Base-by-base conservation (phyloP, 352 stramenopile genomes). In the Pythium rishiriense region DNA sequence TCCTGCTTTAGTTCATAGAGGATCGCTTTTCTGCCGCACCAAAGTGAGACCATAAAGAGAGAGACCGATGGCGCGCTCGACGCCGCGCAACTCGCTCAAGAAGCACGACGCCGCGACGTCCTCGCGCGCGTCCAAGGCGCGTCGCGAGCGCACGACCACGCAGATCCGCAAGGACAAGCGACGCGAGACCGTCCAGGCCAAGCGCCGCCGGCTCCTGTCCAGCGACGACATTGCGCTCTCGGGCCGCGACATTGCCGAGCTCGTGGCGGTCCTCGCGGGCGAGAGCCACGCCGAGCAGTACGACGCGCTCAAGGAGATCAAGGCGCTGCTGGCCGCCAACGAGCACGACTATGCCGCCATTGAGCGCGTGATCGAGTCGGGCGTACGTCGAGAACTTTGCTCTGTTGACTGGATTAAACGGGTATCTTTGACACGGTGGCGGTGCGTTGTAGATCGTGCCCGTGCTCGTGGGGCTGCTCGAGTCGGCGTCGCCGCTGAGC, bases 81-180 rank as follows among this genome's bases (percentile, higher is more conserved):
- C 80, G 49, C 78, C 82, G 19, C 82, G 79, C 62, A 84, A 73
- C 54, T 91, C 83, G 66, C 83, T 91, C 57, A 89, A 90, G 76
- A 90, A 91, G 71, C 83, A 91, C 74, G 78, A 91, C 65, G 71
- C 72, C 2, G 58, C 77, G 19, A 75, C 74, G 39, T 79, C 87
- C 56, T 88, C 80, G 7, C 80, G 80, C 47, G 73, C 80, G 51
- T 73, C 78, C 54, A 91, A 91, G 63, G 79, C 79, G 56, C 80
- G 79, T 19, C 76, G 80, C 48, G 64, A 85, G 51, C 83, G 83
- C 65, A 74, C 76, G n/a, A 83, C 71, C 41, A 81, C 72, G 53
- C 78, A 91, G 58, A 78, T 91, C 56, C 80, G 83, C 57, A 91
- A 91, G 68, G 80, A 90, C 68, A 91, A 90, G 62, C 80, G 80